phyloP scores from a whole-genome alignment of 2,329 filamentous ascomycete genomes.

The Chalaropsis thielavioides region DNA sequence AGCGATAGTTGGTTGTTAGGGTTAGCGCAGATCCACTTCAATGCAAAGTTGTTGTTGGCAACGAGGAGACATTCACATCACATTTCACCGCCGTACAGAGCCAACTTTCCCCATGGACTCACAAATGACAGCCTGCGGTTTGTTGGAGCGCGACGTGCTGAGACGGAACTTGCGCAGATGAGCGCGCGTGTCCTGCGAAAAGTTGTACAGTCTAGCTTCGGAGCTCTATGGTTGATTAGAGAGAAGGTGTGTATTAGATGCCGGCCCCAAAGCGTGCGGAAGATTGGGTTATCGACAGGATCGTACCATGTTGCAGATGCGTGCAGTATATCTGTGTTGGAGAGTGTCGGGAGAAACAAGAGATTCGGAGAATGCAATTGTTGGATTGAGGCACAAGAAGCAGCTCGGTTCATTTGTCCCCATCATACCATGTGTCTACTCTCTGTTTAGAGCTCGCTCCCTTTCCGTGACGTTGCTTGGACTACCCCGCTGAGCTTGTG shows the following conservation, averaged over 20 bases:
- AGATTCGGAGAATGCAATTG: neutral
- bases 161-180: constrained; percentile 90
- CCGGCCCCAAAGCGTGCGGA: neutral
- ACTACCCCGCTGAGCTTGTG: neutral
- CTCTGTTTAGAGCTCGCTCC: neutral
- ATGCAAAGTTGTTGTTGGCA: neutral
- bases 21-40: neutral
- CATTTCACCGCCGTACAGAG: neutral
- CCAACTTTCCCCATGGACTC: constrained; percentile 27
- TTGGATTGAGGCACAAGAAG: neutral
- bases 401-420: neutral
- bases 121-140: constrained; percentile 90
- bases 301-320: neutral
- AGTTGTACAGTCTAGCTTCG: constrained; percentile 80
- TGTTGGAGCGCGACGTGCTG: constrained; percentile 71
- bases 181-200: constrained; percentile 79
- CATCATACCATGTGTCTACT: neutral
- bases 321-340: neutral
- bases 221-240: constrained; percentile 37
- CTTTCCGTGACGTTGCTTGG: neutral
- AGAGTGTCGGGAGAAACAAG: constrained; percentile 1
- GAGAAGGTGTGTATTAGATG: neutral
- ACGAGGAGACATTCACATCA: neutral
- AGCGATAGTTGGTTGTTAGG: constrained; percentile 20
- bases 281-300: neutral